Conservation (phyloP, 2,329 filamentous ascomycete species). For the Aspergillus niger region DNA sequence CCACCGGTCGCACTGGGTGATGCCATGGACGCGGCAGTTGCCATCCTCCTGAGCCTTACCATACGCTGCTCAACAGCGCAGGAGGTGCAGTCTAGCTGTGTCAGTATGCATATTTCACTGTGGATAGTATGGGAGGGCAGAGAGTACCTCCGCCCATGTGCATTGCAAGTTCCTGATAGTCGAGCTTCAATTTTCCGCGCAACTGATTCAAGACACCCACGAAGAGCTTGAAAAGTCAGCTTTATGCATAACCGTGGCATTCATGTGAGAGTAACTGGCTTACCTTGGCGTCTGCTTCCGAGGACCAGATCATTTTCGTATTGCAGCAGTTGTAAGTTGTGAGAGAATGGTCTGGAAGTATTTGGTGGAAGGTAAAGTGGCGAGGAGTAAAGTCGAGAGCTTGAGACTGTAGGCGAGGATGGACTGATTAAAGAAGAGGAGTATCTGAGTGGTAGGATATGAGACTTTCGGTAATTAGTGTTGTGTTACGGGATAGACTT, state of each 20-base stretch:
- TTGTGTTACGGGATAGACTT: too few relatives aligned
- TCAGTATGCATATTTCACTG: background rate
- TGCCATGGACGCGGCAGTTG: background rate
- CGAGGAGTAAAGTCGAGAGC: too few relatives aligned
- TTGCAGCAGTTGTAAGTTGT: background rate
- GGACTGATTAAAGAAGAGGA: too few relatives aligned
- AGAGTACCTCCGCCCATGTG: conserved; percentile 17
- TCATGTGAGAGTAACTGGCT: background rate
- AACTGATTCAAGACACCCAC: conserved; percentile 13
- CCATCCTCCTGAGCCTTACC: conserved; percentile 6
- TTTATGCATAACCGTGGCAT: background rate
- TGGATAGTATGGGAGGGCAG: too few relatives aligned
- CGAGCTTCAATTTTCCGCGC: conserved; percentile 10
- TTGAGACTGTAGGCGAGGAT: too few relatives aligned
- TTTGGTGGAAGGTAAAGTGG: too few relatives aligned
- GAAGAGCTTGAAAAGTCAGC: conserved; percentile 12
- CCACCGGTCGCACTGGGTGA: background rate
- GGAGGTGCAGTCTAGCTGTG: conserved; percentile 7
- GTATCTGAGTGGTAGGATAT: too few relatives aligned
- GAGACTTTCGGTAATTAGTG: too few relatives aligned
- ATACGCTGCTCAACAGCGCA: conserved; percentile 12
- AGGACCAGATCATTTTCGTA: conserved; percentile 12
- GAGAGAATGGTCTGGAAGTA: too few relatives aligned
- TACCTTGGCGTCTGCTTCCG: conserved; percentile 17
- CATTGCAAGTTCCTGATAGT: conserved; percentile 6